A percentile compares a stretch with the other conserved stretches of the same genome.
phyloP scores from a whole-genome alignment of 352 stramenopile species.

The Globisporangium paddicum region DNA sequence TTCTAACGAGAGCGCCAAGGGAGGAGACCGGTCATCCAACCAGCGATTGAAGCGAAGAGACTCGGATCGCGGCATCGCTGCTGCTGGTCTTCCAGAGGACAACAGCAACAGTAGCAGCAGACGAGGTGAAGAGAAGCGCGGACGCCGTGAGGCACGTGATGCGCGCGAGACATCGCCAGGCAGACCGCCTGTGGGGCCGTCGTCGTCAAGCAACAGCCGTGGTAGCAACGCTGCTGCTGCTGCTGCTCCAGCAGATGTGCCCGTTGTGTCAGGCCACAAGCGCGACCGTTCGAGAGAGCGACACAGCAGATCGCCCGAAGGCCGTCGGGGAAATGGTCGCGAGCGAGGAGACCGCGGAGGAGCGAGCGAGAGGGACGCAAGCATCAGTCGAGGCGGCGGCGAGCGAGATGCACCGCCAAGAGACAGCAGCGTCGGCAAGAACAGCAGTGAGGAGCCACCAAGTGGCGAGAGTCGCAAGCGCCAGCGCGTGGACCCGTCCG shows the following conservation, averaged over 20 bases:
- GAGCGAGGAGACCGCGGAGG: constrained; percentile 26
- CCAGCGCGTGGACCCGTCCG: constrained; percentile 45
- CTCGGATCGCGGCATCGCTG: constrained; percentile 15
- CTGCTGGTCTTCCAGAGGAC: constrained; percentile 3
- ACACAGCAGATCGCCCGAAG: constrained; percentile 37
- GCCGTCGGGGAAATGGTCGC: constrained; percentile 23
- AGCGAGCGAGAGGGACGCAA: constrained; percentile 19
- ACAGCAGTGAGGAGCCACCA: constrained; percentile 11
- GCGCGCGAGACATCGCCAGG: constrained; percentile 24
- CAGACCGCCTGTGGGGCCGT: constrained; percentile 5
- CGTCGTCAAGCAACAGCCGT: not conserved
- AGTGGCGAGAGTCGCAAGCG: constrained; percentile 39
- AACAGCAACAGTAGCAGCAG: constrained; percentile 10
- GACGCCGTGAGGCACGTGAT: constrained; percentile 23
- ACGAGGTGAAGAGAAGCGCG: constrained; percentile 26
- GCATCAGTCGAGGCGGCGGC: constrained; percentile 14
- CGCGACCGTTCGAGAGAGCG: constrained; percentile 24
- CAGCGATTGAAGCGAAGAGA: constrained; percentile 18
- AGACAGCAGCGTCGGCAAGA: constrained; percentile 16
- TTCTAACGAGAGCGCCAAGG: not conserved
- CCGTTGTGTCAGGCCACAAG: constrained; percentile 17
- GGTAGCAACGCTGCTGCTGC: constrained; percentile 6
- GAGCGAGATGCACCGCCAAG: constrained; percentile 2
- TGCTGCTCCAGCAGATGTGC: not conserved
- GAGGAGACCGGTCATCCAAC: not conserved